These are phyloP conservation scores for Kodamaea arcana DNA, from an alignment of 1,139 yeast species.

Conservation along the genomic window DNA sequence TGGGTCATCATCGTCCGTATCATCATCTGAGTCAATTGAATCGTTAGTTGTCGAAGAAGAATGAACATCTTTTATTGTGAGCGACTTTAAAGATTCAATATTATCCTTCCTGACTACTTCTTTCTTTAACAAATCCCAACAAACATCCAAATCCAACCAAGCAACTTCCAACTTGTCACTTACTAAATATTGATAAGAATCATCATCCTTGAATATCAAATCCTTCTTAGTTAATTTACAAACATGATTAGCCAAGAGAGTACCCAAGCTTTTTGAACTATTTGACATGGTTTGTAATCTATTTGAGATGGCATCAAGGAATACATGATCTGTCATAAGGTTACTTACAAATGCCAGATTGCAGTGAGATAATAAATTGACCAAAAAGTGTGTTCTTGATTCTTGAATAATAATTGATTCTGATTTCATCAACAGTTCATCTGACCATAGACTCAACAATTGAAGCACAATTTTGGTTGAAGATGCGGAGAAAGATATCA, in stretches of 20 bases:
- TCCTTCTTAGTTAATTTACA: constrained; percentile 31
- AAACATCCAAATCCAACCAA: constrained; percentile 4
- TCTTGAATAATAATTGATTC: constrained; percentile 36
- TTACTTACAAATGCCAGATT: constrained; percentile 12
- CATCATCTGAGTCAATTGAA: constrained; percentile 12
- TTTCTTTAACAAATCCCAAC: constrained; percentile 8
- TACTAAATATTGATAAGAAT: constrained; percentile 2
- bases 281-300: constrained; percentile 43
- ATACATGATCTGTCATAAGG: constrained; percentile 25
- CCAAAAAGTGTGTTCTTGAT: constrained; percentile 30
- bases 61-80: neutral
- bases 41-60: neutral
- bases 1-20: constrained; percentile 54
- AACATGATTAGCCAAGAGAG: constrained; percentile 43
- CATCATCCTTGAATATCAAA: constrained; percentile 34
- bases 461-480: constrained; percentile 1
- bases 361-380: constrained; percentile 23
- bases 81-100: neutral
- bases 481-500: neutral
- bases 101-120: neutral
- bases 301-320: constrained; percentile 41
- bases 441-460: constrained; percentile 28
- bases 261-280: constrained; percentile 40
- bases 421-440: constrained; percentile 19
- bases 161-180: constrained; percentile 1